Base-by-base conservation (phyloP, 2,329 filamentous ascomycete species). In the Achaetomium macrosporum region DNA sequence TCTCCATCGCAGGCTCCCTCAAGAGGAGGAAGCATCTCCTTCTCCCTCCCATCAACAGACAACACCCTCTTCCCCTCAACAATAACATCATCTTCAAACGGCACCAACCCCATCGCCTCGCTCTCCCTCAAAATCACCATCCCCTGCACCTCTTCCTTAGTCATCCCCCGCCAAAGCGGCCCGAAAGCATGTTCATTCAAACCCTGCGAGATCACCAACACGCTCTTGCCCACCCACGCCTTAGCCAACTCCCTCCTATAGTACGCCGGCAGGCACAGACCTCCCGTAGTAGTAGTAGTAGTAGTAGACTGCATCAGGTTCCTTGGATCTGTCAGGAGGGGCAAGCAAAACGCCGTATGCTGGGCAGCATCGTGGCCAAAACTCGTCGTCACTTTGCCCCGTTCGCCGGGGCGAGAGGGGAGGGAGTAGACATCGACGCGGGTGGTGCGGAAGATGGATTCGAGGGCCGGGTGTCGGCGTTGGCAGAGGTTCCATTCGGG, bases 391-490 rank as follows among this genome's bases (percentile, higher is more conserved):
- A 55, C 17, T 2, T 7, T 11, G 15, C 47, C 41, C 19, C 9
- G 2, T 13, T 11, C n/a, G 12, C 47, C 12, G 8, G 15, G 15
- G 16, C 33, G 39, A 4, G 29, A 36, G 15, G 31, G 53, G 48
- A 54, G 41, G 35, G 36, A 50, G 45, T 56, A 58, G 2, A 44
- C 52, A 25, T 58, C 53, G 39, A 56, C 44, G 42, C 50, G 50
- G 25, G 47, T 47, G 25, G 16, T 33, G 36, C 50, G 47, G 10
- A 51, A 31, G 36, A 50, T 11, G 16, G n/a, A 2, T 9, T 54
- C 43, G 39, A 54, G 43, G 5, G n/a, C 29, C 12, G 9, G 37
- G 31, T 47, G 10, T 5, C 11, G 29, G 29, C 45, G 42, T 16
- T n/a, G 4, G 45, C 56, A 58, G 42, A 57, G 11, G 29, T 16